Conservation (phyloP, 1,139 yeast genomes). For the Schwanniomyces etchellsii region DNA sequence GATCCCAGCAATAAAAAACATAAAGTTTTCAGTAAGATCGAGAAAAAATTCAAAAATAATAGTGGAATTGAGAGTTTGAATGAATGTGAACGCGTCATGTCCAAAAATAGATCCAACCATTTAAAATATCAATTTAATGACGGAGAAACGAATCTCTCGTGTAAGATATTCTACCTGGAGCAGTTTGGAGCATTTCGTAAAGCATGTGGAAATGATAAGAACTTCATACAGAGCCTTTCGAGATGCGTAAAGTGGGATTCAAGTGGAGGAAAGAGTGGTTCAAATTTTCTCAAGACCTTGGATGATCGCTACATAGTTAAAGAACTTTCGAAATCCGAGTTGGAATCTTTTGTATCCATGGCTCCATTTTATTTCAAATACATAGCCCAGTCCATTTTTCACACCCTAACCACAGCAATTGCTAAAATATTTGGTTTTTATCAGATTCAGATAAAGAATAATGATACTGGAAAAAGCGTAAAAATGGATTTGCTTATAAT, state of each 20-base stretch:
- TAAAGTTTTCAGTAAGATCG: slow-evolving; percentile 36
- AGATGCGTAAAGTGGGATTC: slow-evolving; percentile 95
- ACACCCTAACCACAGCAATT: slow-evolving; percentile 87
- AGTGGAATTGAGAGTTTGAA: slow-evolving; percentile 15
- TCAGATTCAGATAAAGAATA: slow-evolving; percentile 82
- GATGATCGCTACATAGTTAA: slow-evolving; percentile 89
- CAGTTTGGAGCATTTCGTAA: slow-evolving; percentile 92
- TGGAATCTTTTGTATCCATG: slow-evolving; percentile 89
- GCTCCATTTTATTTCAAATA: slow-evolving; percentile 97
- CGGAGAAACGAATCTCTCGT: slow-evolving; percentile 75
- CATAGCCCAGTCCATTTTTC: slow-evolving; percentile 92
- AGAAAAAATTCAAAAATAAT: slow-evolving; percentile 33
- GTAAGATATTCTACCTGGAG: slow-evolving; percentile 92
- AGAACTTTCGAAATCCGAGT: slow-evolving; percentile 80
- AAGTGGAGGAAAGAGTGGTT: slow-evolving; percentile 94
- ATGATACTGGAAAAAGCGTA: slow-evolving; percentile 67
- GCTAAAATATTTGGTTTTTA: slow-evolving; percentile 95
- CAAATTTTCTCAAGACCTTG: slow-evolving; percentile 84
- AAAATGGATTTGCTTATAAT: slow-evolving; percentile 90
- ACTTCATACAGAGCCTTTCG: slow-evolving; percentile 82
- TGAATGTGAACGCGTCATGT: slow-evolving; percentile 62
- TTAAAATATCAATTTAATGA: slow-evolving; percentile 88
- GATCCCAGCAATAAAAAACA: slow-evolving; percentile 30
- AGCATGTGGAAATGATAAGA: slow-evolving; percentile 73
- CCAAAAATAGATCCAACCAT: slow-evolving; percentile 82